Base-by-base conservation (phyloP, 208 protist genomes). In the Tetramitus jugosus region DNA sequence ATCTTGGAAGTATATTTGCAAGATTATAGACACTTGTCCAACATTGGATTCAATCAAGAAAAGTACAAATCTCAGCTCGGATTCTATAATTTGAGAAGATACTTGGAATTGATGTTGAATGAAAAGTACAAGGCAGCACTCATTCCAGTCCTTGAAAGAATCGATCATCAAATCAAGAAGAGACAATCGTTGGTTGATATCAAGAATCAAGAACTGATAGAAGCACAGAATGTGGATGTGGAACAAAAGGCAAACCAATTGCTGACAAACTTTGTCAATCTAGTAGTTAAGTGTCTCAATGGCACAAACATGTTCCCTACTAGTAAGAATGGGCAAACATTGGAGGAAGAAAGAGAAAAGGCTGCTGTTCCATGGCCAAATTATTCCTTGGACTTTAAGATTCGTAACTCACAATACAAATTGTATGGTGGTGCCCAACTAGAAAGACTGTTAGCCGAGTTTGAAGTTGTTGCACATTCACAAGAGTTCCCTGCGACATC, bases 381-480 rank as follows among this genome's bases (percentile, higher is more conserved):
- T 3, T 84, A 74, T 39, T 56, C 64, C 37, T 60, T 84, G 17
- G 76, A 81, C 26, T 84, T 83, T 35, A 61, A 86, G 35, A 84
- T 88, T 26, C 77, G 82, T 71, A 88, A 88, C 74, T 72, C 29
- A 46, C 29, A 79, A 43, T 82, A 76, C 43, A 82, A 82, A 76
- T 43, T 88, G 6, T 87, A 87, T 62, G 85, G 85, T 33, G 85
- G 85, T 56, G 79, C 84, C 33, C 85, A 88, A 69, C 84, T 85
- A 13, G 84, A 87, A 29, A 61, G 85, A 46, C 78, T 88, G 3
- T 61, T 88, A 29, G 84, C 79, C 53, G 85, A 88, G 52, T 87
- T 88, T 60, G 85, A 88, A 64, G 81, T 85, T 69, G 85, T 87
- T 10, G 81, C 83, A 45, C 85, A 87, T 37, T 74, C 68, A 1